Percentiles rank a stretch among this genome's conserved stretches.
These are phyloP conservation scores for Otatea glauca DNA, from an alignment of 176 grass and related monocot genomes.

Conservation along the genomic window DNA sequence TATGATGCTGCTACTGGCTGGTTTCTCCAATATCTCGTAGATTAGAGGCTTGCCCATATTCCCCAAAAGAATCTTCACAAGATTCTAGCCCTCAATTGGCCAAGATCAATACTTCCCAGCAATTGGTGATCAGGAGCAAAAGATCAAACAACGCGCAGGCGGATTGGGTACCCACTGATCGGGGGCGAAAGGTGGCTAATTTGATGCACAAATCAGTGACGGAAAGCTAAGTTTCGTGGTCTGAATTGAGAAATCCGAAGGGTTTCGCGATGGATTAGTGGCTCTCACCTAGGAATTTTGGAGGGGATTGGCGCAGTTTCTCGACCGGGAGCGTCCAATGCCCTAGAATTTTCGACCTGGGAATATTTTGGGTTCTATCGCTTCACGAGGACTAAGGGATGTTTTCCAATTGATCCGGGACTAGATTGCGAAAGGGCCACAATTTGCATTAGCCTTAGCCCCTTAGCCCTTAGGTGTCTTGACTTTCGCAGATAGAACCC, in stretches of 20 bases:
- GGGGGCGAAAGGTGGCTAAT: neutral
- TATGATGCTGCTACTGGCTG: conserved; percentile 80
- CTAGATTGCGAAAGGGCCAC: neutral
- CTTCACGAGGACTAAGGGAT: neutral
- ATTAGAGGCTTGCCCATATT: conserved; percentile 84
- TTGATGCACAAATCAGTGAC: conserved; percentile 16
- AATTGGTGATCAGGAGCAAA: conserved; percentile 2
- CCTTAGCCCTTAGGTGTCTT: neutral
- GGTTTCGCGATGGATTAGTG: conserved; percentile 22
- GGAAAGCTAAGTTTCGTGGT: neutral
- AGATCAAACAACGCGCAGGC: neutral
- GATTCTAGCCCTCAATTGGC: neutral
- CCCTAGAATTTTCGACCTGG: conserved; percentile 38
- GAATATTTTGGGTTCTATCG: neutral
- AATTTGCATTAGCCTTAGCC: too few species aligned
- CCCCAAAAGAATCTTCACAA: neutral
- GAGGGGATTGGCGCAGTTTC: conserved; percentile 51
- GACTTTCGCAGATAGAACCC: neutral
- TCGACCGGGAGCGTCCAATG: conserved; percentile 15
- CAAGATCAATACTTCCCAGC: neutral
- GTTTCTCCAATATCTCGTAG: conserved; percentile 92
- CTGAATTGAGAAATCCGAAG: conserved; percentile 29
- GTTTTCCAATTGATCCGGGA: neutral
- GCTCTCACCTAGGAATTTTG: conserved; percentile 40
- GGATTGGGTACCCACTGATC: conserved; percentile 24